Evolutionary conservation across 768 basidiomycete genomes (phyloP).

Genomic region (Hydnum rufescens): DNA sequence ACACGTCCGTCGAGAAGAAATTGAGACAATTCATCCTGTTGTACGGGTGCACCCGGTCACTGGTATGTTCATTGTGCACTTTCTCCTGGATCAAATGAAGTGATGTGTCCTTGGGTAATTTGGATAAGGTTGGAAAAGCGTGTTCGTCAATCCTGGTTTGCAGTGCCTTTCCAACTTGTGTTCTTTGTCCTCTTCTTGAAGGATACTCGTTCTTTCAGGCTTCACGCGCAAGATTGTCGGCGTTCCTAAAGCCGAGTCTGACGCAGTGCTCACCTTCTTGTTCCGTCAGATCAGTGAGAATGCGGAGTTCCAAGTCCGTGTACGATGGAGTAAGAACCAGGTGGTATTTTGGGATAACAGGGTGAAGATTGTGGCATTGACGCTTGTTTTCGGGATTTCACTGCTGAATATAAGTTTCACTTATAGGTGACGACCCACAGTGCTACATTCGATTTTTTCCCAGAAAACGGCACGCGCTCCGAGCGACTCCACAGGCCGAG

Average conservation of each 20-base stretch:
- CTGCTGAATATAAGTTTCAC: too few species aligned
- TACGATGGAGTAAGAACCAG: conserved; percentile 57
- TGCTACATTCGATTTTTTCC: conserved; percentile 76
- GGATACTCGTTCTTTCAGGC: conserved; percentile 27
- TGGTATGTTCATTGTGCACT: too few species aligned
- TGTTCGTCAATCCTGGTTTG: conserved; percentile 59
- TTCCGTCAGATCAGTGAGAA: conserved; percentile 52
- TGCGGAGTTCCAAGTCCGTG: conserved; percentile 55
- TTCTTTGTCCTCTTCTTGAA: too few species aligned
- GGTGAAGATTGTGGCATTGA: conserved; percentile 27
- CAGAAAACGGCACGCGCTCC: conserved; percentile 51
- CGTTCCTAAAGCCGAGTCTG: conserved; percentile 67
- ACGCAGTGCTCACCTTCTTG: conserved; percentile 46
- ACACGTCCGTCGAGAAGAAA: conserved; percentile 44
- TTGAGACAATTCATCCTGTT: conserved; percentile 59
- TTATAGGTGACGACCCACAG: conserved; percentile 49
- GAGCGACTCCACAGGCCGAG: conserved; percentile 68
- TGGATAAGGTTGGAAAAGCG: conserved; percentile 70
- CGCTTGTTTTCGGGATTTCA: too few species aligned
- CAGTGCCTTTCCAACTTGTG: neutral
- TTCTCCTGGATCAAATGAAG: too few species aligned
- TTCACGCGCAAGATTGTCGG: conserved; percentile 66
- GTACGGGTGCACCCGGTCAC: conserved; percentile 73
- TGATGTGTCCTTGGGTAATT: too few species aligned
- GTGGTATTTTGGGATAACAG: conserved; percentile 81